Evolutionary conservation across 148 eudicot species (phyloP).

Genomic region (Rhododendron mucronatum): DNA sequence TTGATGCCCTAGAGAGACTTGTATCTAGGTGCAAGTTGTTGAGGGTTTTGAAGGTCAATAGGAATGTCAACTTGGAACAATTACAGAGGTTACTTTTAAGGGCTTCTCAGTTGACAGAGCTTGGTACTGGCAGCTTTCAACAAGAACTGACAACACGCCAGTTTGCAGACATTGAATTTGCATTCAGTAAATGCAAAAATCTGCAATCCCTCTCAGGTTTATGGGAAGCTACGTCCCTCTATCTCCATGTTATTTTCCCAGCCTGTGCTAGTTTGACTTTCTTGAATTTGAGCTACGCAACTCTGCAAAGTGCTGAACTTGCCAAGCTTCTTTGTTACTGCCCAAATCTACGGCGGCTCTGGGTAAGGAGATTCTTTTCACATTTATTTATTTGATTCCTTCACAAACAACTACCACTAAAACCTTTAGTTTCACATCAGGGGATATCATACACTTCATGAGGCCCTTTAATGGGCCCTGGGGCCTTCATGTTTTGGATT

Average conservation of each 20-base stretch:
- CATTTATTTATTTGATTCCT: neutral
- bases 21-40: slow-evolving; percentile 61
- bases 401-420: neutral
- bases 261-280: slow-evolving; percentile 53
- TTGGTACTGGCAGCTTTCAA: slow-evolving; percentile 69
- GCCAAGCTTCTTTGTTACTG: slow-evolving; percentile 58
- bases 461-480: neutral
- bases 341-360: slow-evolving; percentile 68
- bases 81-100: slow-evolving; percentile 49
- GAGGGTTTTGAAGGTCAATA: slow-evolving; percentile 59
- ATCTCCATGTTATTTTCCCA: slow-evolving; percentile 51
- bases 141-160: slow-evolving; percentile 55
- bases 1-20: slow-evolving; percentile 59
- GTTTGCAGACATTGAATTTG: slow-evolving; percentile 32
- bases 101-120: slow-evolving; percentile 57
- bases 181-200: slow-evolving; percentile 46
- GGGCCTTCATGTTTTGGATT: neutral
- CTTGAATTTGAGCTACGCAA: slow-evolving; percentile 64
- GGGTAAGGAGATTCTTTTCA: slow-evolving; percentile 41
- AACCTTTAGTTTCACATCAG: neutral
- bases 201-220: slow-evolving; percentile 58
- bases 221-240: slow-evolving; percentile 49
- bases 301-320: slow-evolving; percentile 49
- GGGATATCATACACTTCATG: neutral
- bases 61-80: slow-evolving; percentile 51